Base-by-base conservation (phyloP, 2,329 filamentous ascomycete species). In the Talaromyces piceae region DNA sequence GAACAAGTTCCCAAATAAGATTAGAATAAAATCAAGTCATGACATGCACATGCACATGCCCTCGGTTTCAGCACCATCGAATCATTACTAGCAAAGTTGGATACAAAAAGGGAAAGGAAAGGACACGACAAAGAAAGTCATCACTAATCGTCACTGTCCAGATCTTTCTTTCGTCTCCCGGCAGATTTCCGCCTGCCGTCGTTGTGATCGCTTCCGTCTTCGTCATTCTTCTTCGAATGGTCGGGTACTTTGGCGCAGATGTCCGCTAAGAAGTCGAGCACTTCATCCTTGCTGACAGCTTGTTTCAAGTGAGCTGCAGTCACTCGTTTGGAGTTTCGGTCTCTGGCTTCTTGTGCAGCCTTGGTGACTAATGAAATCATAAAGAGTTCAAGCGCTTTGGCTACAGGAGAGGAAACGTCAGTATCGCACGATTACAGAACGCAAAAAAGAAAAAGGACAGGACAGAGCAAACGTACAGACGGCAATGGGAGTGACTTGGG, bases 361-460 rank as follows among this genome's bases (percentile, higher is more conserved):
- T 91, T 91, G 25, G 84, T 84, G 55, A 97, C 91, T 51, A 98
- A 79, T 39, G 88, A 85, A 56, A 97, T 89, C 93, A 98, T 98
- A 67, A 98, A 98, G 7, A 98, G 78, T 72, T 98, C 93, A 5
- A 98, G 78, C 13, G 93, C 93, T 75, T 96, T 96, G 59, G 88
- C 88, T 83, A 58, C 30, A 50, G 43, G 44, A 41, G 16, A 18
- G 30, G 9, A 33, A 37, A 41, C 13, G 26, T 23, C 23, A 47
- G 37, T 27, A 45, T 22, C 11, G n/a, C 11, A 28, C 11, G 20
- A 8, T n/a, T n/a, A n/a, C n/a, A n/a, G n/a, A n/a, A n/a, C 16
- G 11, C 13, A 49, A 41, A 27, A 25, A 43, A 39, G 41, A 33
- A 52, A 18, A 39, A 11, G 18, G 45, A n/a, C 8, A 30, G 16